phyloP scores from a whole-genome alignment of 768 basidiomycete genomes.

The Lentinula raphanica region DNA sequence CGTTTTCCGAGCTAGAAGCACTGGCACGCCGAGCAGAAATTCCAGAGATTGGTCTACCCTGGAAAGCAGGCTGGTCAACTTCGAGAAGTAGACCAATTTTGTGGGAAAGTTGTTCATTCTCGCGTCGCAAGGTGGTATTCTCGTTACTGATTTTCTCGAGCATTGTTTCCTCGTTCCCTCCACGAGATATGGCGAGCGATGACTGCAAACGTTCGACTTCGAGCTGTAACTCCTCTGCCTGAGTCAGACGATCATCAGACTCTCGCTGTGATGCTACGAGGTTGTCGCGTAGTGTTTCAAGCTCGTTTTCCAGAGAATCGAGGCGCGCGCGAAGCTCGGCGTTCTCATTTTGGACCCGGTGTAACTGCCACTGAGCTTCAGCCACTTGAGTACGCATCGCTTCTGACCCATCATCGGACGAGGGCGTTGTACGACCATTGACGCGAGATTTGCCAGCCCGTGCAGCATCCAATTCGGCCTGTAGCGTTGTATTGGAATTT shows the following conservation, averaged over 20 bases:
- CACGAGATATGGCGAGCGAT: conserved; percentile 68
- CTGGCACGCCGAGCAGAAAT: conserved; percentile 56
- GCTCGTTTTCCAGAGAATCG: conserved; percentile 68
- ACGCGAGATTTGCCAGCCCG: conserved; percentile 55
- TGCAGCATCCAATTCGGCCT: conserved; percentile 73
- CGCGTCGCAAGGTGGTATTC: conserved; percentile 71
- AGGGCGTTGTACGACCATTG: conserved; percentile 78
- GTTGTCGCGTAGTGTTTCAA: conserved; percentile 64
- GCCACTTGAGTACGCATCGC: conserved; percentile 63
- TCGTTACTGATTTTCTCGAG: conserved; percentile 81
- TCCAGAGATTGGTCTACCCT: conserved; percentile 56
- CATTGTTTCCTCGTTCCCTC: conserved; percentile 70
- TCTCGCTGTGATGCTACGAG: conserved; percentile 71
- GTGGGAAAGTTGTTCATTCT: conserved; percentile 87
- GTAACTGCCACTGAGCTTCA: conserved; percentile 74
- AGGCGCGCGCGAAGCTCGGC: conserved; percentile 70
- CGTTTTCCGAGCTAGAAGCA: conserved; percentile 80
- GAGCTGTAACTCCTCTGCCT: conserved; percentile 75
- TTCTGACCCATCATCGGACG: conserved; percentile 67
- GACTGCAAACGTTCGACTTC: conserved; percentile 75
- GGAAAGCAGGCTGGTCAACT: conserved; percentile 72
- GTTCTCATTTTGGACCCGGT: conserved; percentile 69
- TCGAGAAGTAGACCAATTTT: conserved; percentile 87
- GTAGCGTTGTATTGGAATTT: conserved; percentile 68
- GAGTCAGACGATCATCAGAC: conserved; percentile 69